Evolutionary conservation across 2,329 filamentous ascomycete genomes (phyloP).

Genomic region (Westerdykella aurantiaca): DNA sequence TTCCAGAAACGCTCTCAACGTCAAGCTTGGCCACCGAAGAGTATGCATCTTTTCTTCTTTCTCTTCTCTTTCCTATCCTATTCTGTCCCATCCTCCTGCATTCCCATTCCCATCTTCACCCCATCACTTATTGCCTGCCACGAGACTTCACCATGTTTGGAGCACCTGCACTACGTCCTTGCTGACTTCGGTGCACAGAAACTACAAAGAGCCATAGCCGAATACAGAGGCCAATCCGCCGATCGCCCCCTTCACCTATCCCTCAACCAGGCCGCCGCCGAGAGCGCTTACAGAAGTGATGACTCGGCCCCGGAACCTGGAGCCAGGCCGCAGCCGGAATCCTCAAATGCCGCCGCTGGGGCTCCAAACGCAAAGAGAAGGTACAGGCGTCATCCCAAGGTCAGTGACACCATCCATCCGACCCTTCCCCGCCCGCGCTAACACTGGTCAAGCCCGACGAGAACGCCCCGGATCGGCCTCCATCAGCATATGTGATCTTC

Average conservation of each 20-base stretch:
- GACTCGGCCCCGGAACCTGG: constrained; percentile 46
- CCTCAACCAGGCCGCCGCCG: constrained; percentile 46
- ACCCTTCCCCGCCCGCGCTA: constrained; percentile 3
- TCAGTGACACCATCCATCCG: constrained; percentile 29
- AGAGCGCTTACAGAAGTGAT: constrained; percentile 53
- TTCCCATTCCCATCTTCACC: no score
- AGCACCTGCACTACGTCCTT: no score
- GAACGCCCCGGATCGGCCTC: constrained; percentile 71
- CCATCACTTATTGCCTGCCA: no score
- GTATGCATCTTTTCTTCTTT: constrained; percentile 47
- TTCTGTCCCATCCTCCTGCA: not conserved
- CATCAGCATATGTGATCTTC: constrained; percentile 79
- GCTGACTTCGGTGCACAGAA: constrained; percentile 47
- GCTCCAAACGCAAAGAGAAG: constrained; percentile 56
- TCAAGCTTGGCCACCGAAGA: constrained; percentile 75
- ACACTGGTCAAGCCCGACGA: constrained; percentile 57
- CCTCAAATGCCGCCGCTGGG: constrained; percentile 33
- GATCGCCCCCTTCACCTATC: constrained; percentile 30
- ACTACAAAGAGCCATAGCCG: constrained; percentile 76
- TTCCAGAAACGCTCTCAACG: constrained; percentile 61
- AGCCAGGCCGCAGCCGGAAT: constrained; percentile 38
- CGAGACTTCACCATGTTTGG: no score
- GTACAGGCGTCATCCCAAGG: constrained; percentile 72
- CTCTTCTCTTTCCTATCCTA: not conserved
- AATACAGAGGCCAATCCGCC: constrained; percentile 54